A percentile compares a stretch with the other conserved stretches of the same genome.
phyloP scores from a whole-genome alignment of 192 early-diverging fungal genomes.

The Coemansia sp. region DNA sequence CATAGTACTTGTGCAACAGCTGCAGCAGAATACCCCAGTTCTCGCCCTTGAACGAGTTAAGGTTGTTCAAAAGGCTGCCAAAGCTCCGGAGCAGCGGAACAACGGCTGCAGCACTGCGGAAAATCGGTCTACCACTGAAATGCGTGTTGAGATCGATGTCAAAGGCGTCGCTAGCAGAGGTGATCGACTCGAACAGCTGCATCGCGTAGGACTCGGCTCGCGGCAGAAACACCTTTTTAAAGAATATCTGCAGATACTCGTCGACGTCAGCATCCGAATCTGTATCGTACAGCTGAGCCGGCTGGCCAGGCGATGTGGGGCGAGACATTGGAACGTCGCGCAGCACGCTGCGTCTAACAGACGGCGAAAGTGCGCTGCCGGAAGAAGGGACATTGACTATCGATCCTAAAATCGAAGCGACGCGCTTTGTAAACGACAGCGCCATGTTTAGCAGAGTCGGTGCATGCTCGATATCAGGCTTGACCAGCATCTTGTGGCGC shows the following conservation, averaged over 20 bases:
- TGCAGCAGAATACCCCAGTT: slow-evolving; percentile 50
- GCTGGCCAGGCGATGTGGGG: slow-evolving; percentile 20
- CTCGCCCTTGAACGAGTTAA: slow-evolving; percentile 44
- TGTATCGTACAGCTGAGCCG: slow-evolving; percentile 10
- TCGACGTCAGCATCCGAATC: slow-evolving; percentile 43
- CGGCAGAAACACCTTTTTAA: slow-evolving; percentile 69
- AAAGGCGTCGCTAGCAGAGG: slow-evolving; percentile 42
- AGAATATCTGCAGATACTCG: slow-evolving; percentile 65
- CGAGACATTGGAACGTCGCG: slow-evolving; percentile 31
- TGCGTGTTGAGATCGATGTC: slow-evolving; percentile 36
- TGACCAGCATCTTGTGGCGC: slow-evolving; percentile 47
- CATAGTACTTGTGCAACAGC: slow-evolving; percentile 46
- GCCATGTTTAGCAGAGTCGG: slow-evolving; percentile 52
- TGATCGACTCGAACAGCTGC: slow-evolving; percentile 53
- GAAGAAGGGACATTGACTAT: slow-evolving; percentile 7
- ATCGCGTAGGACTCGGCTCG: slow-evolving; percentile 82
- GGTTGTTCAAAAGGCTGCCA: slow-evolving; percentile 39
- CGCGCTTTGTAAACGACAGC: slow-evolving; percentile 43
- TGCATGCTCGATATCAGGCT: slow-evolving; percentile 53
- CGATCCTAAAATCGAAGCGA: slow-evolving; percentile 27
- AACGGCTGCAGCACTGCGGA: slow-evolving; percentile 48
- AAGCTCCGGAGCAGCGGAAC: slow-evolving; percentile 45
- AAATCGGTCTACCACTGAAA: slow-evolving; percentile 48
- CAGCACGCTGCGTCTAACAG: slow-evolving; percentile 45
- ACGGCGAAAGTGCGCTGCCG: slow-evolving; percentile 29